Evolutionary conservation across 805 yeast species (phyloP), one percentile per base, ranked within the genome.

Genomic region (Debaryomyces tyrocola): DNA sequence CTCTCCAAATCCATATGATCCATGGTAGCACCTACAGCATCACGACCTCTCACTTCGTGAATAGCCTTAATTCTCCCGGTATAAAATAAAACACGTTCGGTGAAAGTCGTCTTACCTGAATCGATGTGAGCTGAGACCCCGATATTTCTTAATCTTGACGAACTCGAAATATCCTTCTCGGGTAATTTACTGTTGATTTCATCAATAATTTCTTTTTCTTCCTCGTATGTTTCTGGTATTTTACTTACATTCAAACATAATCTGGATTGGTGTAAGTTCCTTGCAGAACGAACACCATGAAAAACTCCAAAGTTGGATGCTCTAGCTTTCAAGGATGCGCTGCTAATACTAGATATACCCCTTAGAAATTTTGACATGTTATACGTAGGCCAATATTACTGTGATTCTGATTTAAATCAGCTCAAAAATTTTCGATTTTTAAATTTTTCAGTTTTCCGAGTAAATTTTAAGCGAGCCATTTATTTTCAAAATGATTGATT

Each of bases 61-160:
- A 91, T 92, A 24, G 96, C 96, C 63, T 91, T 89, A 67, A 94
- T 94, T 64, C 99, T 82, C 49, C 99, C 99, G 2, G 99, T 94
- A 66, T 94, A 94, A 71, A 81, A 94, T 58, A 94, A 72, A 28
- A 94, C 99, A 66, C 99, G 87, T 71, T 94, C 99, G 12, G 98
- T 94, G 70, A 94, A 94, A 0, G 99, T 94, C 41, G 99, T 94
- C 63, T 94, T 94, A 49, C 99, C 99, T 3, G 97, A 90, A 66
- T 94, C 99, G 59, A 94, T 94, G 67, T 94, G 99, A 8, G 99
- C 99, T 12, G 97, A 89, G 47, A 94, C 90, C 67, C 99, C 99
- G 55, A 94, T 94, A 66, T 94, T 94, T 69, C 99, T 81, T 80
- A 91, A 78, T 44, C 77, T 73, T 6, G 69, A 57, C 15, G 88